Evolutionary conservation across 148 eudicot genomes (phyloP).

Genomic region (Simmondsia chinensis): DNA sequence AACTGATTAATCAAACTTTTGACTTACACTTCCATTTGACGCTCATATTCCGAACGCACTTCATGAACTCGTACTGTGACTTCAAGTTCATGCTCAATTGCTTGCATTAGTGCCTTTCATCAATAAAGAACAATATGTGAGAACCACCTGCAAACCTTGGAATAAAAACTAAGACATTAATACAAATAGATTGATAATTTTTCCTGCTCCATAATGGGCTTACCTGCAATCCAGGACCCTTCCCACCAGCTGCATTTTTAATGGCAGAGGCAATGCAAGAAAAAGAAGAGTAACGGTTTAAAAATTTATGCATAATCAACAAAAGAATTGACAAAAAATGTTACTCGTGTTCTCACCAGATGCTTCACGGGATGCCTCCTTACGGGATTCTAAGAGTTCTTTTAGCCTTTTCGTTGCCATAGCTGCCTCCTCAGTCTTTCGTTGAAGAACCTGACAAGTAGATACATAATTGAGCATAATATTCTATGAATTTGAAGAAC

Average conservation of each 20-base stretch:
- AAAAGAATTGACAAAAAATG: too few species aligned
- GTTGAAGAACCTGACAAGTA: slow-evolving; percentile 66
- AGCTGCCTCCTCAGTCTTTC: slow-evolving; percentile 96
- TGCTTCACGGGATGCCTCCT: slow-evolving; percentile 62
- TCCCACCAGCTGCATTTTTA: slow-evolving; percentile 27
- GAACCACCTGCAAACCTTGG: not conserved
- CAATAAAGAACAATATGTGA: slow-evolving; percentile 9
- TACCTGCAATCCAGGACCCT: slow-evolving; percentile 78
- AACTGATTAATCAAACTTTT: not conserved
- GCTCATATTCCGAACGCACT: slow-evolving; percentile 90
- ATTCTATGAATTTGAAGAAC: too few species aligned
- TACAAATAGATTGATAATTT: not conserved
- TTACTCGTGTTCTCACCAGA: slow-evolving; percentile 29
- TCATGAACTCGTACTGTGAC: slow-evolving; percentile 85
- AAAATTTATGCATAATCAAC: too few species aligned
- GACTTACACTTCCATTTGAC: slow-evolving; percentile 90
- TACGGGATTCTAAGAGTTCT: slow-evolving; percentile 80
- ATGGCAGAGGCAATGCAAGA: not conserved
- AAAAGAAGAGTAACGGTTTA: too few species aligned
- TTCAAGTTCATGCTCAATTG: slow-evolving; percentile 93
- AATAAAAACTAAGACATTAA: not conserved
- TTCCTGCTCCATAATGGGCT: not conserved
- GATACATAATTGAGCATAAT: too few species aligned
- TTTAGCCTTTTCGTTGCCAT: slow-evolving; percentile 86
- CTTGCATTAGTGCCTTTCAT: slow-evolving; percentile 76